Base-by-base conservation (phyloP, 2,329 filamentous ascomycete species). In the Harringtonia lauricola region DNA sequence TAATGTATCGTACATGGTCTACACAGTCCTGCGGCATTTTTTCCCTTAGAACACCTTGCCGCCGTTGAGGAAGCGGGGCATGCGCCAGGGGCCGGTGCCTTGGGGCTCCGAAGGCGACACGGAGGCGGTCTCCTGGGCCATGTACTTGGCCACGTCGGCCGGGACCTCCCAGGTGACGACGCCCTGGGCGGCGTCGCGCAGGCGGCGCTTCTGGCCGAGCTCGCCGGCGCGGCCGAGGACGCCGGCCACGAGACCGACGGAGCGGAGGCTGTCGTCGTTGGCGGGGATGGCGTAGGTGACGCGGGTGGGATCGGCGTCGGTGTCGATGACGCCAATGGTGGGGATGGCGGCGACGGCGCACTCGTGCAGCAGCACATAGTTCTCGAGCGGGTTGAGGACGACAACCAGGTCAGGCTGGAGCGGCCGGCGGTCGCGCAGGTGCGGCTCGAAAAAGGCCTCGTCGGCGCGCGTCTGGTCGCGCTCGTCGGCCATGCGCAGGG, bases 211-310 rank as follows among this genome's bases (percentile, higher is more conserved):
- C 57, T 88, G 81, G 31, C 92, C 92, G 42, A 75, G 70, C 65
- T 94, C 70, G 10, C 86, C 92, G 1, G 92, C 92, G 42, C 83
- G 76, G 34, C 89, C 90, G 31, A 98, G 71, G 1, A 92, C 81
- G 42, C 88, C 88, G 4, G 81, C 84, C 53, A 98, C 86, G 48
- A 95, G 72, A 53, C 83, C 78, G 40, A 88, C 75, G 51, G 82
- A 81, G 48, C 92, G 83, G 52, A 95, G 64, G 76, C 88, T 88
- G 71, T 98, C 92, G 59, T 98, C 92, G 61, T 98, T 98, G 41
- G 87, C 87, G 2, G 92, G 92, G 53, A 98, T 95, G 14, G 86
- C 85, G 59, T 98, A 98, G 4, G 92, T 96, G 41, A 96, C 88
- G 78, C 86, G 90, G 1, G 86, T 86, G 1, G 92, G 86, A 63